Base-by-base conservation (phyloP, 495 filamentous ascomycete genomes). In the Lepraria neglecta region DNA sequence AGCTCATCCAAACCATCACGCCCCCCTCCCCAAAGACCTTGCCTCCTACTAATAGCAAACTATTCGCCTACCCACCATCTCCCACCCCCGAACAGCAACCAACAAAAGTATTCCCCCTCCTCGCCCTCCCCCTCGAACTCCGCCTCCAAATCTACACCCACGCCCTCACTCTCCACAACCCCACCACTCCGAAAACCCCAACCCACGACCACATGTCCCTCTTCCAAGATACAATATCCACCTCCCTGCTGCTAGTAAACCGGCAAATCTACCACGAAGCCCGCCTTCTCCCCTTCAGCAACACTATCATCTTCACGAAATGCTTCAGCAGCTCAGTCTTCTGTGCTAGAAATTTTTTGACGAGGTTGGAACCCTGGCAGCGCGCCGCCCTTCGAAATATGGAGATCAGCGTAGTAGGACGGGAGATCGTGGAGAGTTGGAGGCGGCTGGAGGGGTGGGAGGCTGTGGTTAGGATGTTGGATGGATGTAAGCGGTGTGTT, bases 211-310 rank as follows among this genome's bases (percentile, higher is more conserved):
- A 73, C 1, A 81, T 78, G 53, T 85, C 80, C 31, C 80, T 75
- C 66, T 84, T 86, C 73, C 88, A 87, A 15, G 86, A 71, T 31
- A 73, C 65, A 0, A 67, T 56, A 1, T 86, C 72, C 42, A 24
- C 7, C 27, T 82, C 63, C 67, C 62, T 85, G 82, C 53, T 86
- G 75, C 15, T 74, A 78, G 31, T 78, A 77, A 6, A 82, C 81
- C 43, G 83, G 84, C 66, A 82, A 85, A 67, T 80, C 30, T 52
- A 48, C 31, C 17, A 4, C 42, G 42, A 46, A 58, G 56, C 56
- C 17, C 56, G 56, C 1, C 56, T 58, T 5, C 56, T 58, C 3
- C 27, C 56, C 28, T 58, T 58, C 43, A 43, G 7, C 1, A 33
- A 24, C 56, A 58, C 47, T 27, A 48, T 47, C 44, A 19, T 58